Percentiles rank a stretch among this genome's conserved stretches.
Evolutionary conservation across 116 monocot species (phyloP).

Genomic region (Zostera marina): DNA sequence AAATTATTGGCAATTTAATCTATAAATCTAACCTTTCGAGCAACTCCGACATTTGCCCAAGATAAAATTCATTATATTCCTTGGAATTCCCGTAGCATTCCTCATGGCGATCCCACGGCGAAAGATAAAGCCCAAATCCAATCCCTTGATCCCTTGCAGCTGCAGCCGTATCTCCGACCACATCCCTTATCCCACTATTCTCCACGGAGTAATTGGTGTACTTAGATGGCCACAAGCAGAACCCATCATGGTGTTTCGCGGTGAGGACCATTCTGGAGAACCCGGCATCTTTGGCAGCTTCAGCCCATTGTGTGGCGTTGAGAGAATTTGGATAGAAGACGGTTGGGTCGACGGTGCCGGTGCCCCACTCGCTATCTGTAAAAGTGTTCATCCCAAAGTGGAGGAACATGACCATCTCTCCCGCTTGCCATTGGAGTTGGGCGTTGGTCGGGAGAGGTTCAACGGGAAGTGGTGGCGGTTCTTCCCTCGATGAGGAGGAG

Average conservation of each 20-base stretch:
- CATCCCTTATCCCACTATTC: slow-evolving; percentile 50
- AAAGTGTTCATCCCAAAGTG: slow-evolving; percentile 97
- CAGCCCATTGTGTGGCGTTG: slow-evolving; percentile 71
- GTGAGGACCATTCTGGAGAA: slow-evolving; percentile 67
- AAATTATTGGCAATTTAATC: not conserved
- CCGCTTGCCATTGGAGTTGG: slow-evolving; percentile 69
- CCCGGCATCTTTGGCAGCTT: slow-evolving; percentile 32
- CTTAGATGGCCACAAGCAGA: slow-evolving; percentile 90
- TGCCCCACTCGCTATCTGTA: slow-evolving; percentile 91
- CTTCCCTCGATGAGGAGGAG: not conserved
- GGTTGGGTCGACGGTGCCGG: slow-evolving; percentile 42
- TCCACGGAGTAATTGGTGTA: slow-evolving; percentile 79
- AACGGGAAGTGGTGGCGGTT: slow-evolving; percentile 59
- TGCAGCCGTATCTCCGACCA: slow-evolving; percentile 52
- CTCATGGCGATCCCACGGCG: slow-evolving; percentile 93
- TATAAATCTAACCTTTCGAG: slow-evolving; percentile 8
- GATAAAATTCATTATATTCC: slow-evolving; percentile 68
- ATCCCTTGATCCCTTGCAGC: slow-evolving; percentile 48
- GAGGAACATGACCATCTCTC: slow-evolving; percentile 86
- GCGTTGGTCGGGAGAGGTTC: slow-evolving; percentile 48
- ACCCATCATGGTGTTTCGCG: slow-evolving; percentile 94
- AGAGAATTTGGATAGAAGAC: slow-evolving; percentile 46
- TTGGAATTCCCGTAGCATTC: slow-evolving; percentile 42
- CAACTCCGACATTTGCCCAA: slow-evolving; percentile 85
- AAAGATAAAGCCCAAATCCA: slow-evolving; percentile 68